These are phyloP conservation scores for Exobasidium rhododendri DNA, from an alignment of 1,284 basidiomycete species.

Conservation along the genomic window DNA sequence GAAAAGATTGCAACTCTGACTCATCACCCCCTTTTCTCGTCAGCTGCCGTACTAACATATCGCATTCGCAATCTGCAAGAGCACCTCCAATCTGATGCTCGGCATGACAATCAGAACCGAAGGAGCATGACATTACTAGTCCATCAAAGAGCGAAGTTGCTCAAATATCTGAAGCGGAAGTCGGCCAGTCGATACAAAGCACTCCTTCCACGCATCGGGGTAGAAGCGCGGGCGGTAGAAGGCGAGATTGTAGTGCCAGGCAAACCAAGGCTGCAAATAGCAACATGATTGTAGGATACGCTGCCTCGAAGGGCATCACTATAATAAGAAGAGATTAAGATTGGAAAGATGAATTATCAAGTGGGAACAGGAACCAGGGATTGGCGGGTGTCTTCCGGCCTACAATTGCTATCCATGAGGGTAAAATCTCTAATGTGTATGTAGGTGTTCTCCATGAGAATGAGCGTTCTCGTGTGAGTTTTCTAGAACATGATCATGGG, in stretches of 20 bases:
- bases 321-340: not conserved
- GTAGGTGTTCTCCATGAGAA: conserved; percentile 16
- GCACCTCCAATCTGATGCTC: conserved; percentile 63
- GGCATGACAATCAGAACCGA: conserved; percentile 75
- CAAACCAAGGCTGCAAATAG: conserved; percentile 33
- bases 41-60: conserved; percentile 81
- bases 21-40: not conserved
- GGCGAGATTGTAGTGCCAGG: conserved; percentile 67
- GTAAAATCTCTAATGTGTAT: conserved; percentile 1
- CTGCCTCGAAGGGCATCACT: not conserved
- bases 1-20: too few species aligned
- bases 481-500: conserved; percentile 21
- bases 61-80: conserved; percentile 76
- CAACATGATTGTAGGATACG: not conserved
- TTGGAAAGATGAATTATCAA: not conserved
- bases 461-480: conserved; percentile 26
- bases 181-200: conserved; percentile 71
- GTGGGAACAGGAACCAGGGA: too few species aligned
- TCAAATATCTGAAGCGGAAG: conserved; percentile 72
- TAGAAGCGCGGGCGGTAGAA: conserved; percentile 77
- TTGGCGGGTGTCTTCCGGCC: too few species aligned
- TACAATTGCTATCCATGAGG: too few species aligned
- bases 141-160: conserved; percentile 75
- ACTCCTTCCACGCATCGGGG: conserved; percentile 70
- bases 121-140: conserved; percentile 71